Evolutionary conservation across 352 stramenopile species (phyloP), one percentile per base, ranked within the genome.

Genomic region (Pythium folliculosum): DNA sequence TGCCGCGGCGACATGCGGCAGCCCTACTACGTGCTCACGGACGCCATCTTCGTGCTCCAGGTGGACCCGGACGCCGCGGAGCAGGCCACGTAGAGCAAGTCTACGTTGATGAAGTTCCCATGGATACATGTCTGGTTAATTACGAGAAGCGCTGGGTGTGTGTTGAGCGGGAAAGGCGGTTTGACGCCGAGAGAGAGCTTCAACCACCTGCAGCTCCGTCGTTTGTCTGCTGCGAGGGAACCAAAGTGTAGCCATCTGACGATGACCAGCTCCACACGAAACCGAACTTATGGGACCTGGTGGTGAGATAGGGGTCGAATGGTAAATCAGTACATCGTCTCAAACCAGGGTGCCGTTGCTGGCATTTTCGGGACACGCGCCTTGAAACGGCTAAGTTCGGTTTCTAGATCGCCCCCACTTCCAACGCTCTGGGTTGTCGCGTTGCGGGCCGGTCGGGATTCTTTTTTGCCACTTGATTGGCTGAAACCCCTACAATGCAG

Each of bases 1-100:
- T 94, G 84, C 63, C 82, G 84, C 9, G 87, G 87, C 17, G 87
- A 94, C 61, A 67, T 94, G 48, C 82, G 77, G 21, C 81, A 92
- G 61, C 80, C 87, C 38, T 95, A 92, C 76, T 94, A 94, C 64
- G 84, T 94, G 58, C 71, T 95, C 14, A 89, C 79, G n/a, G 87
- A 95, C 61, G 87, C 87, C 25, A 86, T 95, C 57, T 94, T 94
- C 68, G 85, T 92, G 67, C 65, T 94, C 7, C 69, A 87, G 76
- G 78, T 90, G 14, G 80, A 84, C 65, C 37, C 43, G 14, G 66
- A 74, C 30, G 54, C 47, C 30, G 32, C 19, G 9, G 60, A 54
- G 21, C 22, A 22, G 10, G 38, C 50, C 12, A 14, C 19, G 43
- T 22, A 49, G 43, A n/a, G n/a, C n/a, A n/a, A n/a, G n/a, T n/a